These are phyloP conservation scores for Fusarium miscanthi DNA, from an alignment of 2,329 filamentous ascomycete genomes.

Conservation along the genomic window DNA sequence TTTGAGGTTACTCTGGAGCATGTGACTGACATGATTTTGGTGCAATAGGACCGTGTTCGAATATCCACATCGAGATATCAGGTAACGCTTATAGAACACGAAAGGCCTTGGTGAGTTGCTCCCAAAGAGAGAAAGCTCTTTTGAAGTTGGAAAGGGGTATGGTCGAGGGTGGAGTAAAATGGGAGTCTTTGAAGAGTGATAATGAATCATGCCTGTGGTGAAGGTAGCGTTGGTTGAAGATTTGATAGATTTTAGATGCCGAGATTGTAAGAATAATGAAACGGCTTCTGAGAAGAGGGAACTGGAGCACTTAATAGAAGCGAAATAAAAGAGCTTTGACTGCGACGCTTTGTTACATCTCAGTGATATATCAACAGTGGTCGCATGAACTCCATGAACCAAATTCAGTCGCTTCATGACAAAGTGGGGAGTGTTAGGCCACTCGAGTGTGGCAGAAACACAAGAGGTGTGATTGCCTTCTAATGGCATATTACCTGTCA, in stretches of 20 bases:
- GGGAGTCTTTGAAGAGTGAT: not conserved
- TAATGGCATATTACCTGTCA: accelerated
- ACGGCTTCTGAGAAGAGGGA: accelerated
- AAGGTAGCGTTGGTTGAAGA: not conserved
- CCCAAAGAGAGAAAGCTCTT: accelerated
- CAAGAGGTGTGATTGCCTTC: accelerated
- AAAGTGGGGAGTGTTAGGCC: accelerated
- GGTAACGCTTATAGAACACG: not conserved
- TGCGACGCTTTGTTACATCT: accelerated
- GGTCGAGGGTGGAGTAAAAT: accelerated
- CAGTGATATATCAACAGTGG: not conserved
- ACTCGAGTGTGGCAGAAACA: not conserved
- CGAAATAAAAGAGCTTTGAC: accelerated
- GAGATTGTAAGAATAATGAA: accelerated
- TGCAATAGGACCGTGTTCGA: not conserved
- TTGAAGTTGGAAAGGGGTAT: accelerated
- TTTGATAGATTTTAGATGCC: not conserved
- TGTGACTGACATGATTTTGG: not conserved
- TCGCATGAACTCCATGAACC: accelerated
- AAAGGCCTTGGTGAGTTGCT: accelerated
- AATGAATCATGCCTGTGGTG: accelerated
- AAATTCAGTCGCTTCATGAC: not conserved
- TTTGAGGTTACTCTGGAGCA: accelerated
- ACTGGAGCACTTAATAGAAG: accelerated
- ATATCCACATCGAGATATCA: not conserved